A percentile compares a stretch with the other conserved stretches of the same genome.
Evolutionary conservation across 2,329 filamentous ascomycete species (phyloP).

Genomic region (Aspergillus jensenii): DNA sequence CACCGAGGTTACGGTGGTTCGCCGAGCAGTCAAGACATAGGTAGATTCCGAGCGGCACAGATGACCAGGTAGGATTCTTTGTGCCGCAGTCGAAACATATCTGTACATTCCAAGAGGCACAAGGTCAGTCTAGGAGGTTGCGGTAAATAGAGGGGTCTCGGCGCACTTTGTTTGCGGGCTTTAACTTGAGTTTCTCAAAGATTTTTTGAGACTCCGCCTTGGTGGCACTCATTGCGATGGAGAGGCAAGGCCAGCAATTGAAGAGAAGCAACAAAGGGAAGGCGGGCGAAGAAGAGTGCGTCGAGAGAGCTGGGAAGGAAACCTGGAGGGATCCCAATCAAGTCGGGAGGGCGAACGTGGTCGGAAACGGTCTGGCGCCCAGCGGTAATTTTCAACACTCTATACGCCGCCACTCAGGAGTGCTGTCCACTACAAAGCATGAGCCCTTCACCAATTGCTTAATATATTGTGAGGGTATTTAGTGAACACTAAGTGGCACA

Average conservation of each 20-base stretch:
- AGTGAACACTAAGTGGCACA: not conserved
- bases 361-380: slow-evolving; percentile 25
- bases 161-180: slow-evolving; percentile 88
- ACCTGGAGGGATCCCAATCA: slow-evolving; percentile 14
- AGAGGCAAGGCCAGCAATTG: slow-evolving; percentile 6
- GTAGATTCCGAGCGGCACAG: slow-evolving; percentile 95
- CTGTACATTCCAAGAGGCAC: slow-evolving; percentile 46
- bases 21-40: slow-evolving; percentile 97
- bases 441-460: not conserved
- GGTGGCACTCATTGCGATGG: slow-evolving; percentile 64
- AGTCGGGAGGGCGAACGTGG: slow-evolving; percentile 40
- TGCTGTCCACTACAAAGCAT: not conserved
- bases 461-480: not conserved
- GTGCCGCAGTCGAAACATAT: slow-evolving; percentile 97
- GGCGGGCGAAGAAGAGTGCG: slow-evolving; percentile 13
- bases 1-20: slow-evolving; percentile 94
- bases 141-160: slow-evolving; percentile 26
- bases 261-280: not conserved
- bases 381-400: slow-evolving; percentile 3
- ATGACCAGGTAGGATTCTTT: slow-evolving; percentile 98
- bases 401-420: not conserved
- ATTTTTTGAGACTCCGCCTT: slow-evolving; percentile 96
- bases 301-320: slow-evolving; percentile 12
- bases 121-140: slow-evolving; percentile 1
- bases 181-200: slow-evolving; percentile 95